Percentiles rank a stretch among this genome's conserved stretches.
phyloP scores from a whole-genome alignment of 169 alveolate genomes.

The Plasmodium yoelii region DNA sequence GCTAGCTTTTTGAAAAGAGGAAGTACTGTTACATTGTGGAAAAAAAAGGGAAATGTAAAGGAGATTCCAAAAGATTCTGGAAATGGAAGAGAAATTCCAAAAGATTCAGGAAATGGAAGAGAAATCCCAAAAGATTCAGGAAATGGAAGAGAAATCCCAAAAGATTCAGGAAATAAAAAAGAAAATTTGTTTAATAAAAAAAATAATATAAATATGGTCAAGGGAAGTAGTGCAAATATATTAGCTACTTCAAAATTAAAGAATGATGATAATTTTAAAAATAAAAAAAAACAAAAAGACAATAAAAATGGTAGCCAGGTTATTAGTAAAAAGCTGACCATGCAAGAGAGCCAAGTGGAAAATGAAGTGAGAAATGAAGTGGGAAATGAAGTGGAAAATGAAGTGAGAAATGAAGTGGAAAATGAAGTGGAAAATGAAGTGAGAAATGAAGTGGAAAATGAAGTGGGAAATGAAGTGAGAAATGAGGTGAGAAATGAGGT shows the following conservation, averaged over 20 bases:
- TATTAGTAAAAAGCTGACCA: background rate
- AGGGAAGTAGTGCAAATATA: background rate
- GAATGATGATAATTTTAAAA: conserved; percentile 9
- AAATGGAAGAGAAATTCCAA: conserved; percentile 1
- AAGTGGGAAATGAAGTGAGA: background rate
- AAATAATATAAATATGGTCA: background rate
- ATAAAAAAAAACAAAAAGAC: conserved; percentile 13
- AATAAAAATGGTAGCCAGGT: background rate
- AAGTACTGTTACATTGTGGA: background rate
- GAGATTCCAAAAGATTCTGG: background rate
- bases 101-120: background rate
- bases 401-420: too few relatives aligned
- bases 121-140: background rate
- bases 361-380: too few relatives aligned
- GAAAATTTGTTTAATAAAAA: conserved; percentile 2
- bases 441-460: background rate
- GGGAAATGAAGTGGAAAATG: too few relatives aligned
- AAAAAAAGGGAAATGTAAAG: conserved; percentile 4
- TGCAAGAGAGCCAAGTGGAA: background rate
- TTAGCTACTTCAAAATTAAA: background rate
- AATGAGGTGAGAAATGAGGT: too few relatives aligned
- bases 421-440: too few relatives aligned
- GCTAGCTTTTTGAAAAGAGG: conserved; percentile 24
- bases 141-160: background rate
- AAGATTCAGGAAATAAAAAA: conserved; percentile 18